Evolutionary conservation across 768 basidiomycete species (phyloP).

Genomic region (Phlegmacium glaucopus): DNA sequence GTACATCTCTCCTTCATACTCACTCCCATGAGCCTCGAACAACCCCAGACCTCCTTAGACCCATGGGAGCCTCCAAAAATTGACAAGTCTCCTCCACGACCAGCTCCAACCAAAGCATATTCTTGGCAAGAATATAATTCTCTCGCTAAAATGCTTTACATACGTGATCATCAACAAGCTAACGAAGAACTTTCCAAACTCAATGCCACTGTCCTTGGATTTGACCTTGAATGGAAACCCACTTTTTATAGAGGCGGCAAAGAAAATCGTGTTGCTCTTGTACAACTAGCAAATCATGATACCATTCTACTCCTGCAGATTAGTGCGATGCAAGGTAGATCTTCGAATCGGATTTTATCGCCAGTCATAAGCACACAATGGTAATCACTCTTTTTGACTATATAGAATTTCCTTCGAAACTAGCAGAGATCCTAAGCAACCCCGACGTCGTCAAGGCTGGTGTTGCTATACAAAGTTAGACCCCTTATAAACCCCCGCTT

Average conservation of each 20-base stretch:
- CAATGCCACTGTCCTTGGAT: slow-evolving; percentile 43
- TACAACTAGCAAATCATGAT: slow-evolving; percentile 62
- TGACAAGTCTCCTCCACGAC: slow-evolving; percentile 20
- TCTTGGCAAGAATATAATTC: slow-evolving; percentile 34
- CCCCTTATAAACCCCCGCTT: slow-evolving; percentile 7
- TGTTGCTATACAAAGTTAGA: slow-evolving; percentile 67
- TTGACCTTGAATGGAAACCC: slow-evolving; percentile 83
- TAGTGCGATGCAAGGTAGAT: slow-evolving; percentile 49
- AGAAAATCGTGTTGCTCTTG: slow-evolving; percentile 68
- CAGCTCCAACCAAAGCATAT: slow-evolving; percentile 32
- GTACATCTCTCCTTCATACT: neutral
- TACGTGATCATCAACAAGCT: slow-evolving; percentile 30
- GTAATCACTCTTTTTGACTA: slow-evolving; percentile 6
- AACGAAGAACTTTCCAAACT: slow-evolving; percentile 27
- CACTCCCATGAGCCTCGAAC: neutral
- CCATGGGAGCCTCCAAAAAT: slow-evolving; percentile 6
- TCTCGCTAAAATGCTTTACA: slow-evolving; percentile 28
- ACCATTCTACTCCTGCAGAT: slow-evolving; percentile 65
- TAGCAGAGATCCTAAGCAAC: slow-evolving; percentile 51
- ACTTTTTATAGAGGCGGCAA: slow-evolving; percentile 45
- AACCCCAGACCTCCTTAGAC: neutral
- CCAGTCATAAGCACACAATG: slow-evolving; percentile 1
- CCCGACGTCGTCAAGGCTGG: slow-evolving; percentile 62
- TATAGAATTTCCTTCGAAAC: slow-evolving; percentile 50
- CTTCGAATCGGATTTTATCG: neutral